Percentiles rank a stretch among this genome's conserved stretches.
Evolutionary conservation across 768 basidiomycete genomes (phyloP).

Genomic region (Collybia sordida): DNA sequence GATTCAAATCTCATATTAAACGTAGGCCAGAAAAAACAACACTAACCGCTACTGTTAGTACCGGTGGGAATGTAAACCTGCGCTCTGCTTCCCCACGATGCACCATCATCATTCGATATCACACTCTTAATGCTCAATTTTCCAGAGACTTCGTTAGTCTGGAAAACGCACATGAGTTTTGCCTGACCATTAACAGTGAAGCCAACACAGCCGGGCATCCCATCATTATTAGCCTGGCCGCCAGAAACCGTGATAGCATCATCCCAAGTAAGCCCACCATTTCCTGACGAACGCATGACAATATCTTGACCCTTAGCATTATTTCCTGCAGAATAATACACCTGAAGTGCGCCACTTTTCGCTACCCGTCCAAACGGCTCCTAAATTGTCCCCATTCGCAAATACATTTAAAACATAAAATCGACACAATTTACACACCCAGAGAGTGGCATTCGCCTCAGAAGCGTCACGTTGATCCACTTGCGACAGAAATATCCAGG

Average conservation of each 20-base stretch:
- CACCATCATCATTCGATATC: conserved; percentile 17
- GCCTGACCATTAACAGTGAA: conserved; percentile 1
- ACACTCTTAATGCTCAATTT: conserved; percentile 19
- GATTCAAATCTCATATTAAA: background rate
- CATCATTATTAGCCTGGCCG: conserved; percentile 18
- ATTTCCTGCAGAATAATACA: conserved; percentile 21
- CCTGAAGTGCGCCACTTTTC: conserved; percentile 15
- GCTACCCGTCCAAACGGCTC: conserved; percentile 20
- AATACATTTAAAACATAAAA: no score
- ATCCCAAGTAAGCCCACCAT: conserved; percentile 18
- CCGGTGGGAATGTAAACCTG: conserved; percentile 15
- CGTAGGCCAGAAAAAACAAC: background rate
- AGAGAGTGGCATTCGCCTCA: conserved; percentile 16
- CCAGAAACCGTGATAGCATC: conserved; percentile 13
- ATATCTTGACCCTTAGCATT: conserved; percentile 18
- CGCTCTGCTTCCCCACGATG: conserved; percentile 5
- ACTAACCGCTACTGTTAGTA: conserved; percentile 13
- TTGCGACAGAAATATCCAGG: conserved; percentile 20
- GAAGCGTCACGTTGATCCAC: conserved; percentile 12
- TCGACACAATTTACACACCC: conserved; percentile 10
- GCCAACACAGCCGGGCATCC: conserved; percentile 18
- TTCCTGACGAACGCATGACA: conserved; percentile 18
- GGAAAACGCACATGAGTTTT: conserved; percentile 18
- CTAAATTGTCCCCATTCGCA: conserved; percentile 3
- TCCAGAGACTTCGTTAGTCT: conserved; percentile 19